Evolutionary conservation across 257 asterid species (phyloP).

Genomic region (Solanum appendiculatum): DNA sequence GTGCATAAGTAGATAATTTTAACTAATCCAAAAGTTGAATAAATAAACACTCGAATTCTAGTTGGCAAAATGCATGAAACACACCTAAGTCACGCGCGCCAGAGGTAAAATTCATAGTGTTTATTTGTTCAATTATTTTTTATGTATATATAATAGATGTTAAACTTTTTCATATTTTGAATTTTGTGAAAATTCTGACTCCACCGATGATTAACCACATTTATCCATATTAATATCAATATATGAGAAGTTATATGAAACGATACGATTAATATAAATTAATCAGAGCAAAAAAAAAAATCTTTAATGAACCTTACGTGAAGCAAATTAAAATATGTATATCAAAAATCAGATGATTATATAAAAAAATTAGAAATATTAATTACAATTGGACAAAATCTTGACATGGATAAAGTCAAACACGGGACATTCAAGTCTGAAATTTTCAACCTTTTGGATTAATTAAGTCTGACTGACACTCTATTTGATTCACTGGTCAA

Average conservation of each 20-base stretch:
- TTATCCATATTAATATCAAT: not conserved
- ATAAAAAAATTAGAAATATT: not conserved
- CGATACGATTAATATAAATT: not conserved
- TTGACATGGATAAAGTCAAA: not conserved
- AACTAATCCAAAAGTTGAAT: too few relatives aligned
- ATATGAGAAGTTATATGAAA: not conserved
- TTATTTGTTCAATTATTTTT: too few relatives aligned
- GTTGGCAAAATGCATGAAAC: too few relatives aligned
- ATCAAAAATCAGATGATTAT: not conserved
- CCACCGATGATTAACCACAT: too few relatives aligned
- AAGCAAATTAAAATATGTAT: not conserved
- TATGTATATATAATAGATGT: too few relatives aligned
- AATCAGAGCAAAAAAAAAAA: too few relatives aligned
- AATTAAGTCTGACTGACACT: not conserved
- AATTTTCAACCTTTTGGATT: not conserved
- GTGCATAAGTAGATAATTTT: too few relatives aligned
- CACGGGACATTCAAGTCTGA: not conserved
- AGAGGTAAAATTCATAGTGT: not conserved
- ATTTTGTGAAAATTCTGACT: too few relatives aligned
- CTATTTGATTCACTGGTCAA: not conserved
- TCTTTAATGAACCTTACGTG: not conserved
- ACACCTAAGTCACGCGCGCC: accelerated
- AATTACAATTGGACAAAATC: not conserved
- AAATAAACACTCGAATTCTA: not conserved
- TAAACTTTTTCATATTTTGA: too few relatives aligned